Base-by-base conservation (phyloP, 768 basidiomycete species). In the Goffeauzyma gilvescens region DNA sequence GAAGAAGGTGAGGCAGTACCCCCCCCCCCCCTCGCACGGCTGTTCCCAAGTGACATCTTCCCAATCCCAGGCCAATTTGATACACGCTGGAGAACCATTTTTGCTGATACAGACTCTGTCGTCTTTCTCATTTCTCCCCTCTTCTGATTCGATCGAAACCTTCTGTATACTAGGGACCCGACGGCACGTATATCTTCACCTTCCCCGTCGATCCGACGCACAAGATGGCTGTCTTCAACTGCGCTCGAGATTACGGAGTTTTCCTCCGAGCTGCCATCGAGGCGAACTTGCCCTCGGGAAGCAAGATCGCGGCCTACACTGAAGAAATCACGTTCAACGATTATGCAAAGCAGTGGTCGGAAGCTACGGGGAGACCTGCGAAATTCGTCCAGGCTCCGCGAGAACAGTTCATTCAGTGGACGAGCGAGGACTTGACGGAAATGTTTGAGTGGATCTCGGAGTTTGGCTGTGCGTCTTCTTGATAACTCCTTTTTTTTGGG, bases 191-290 rank as follows among this genome's bases (percentile, higher is more conserved):
- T 41, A 31, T 50, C 44, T 31, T 58, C 31, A 34, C 50, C 21
- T 20, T 49, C 6, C 52, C 54, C 12, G 20, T 45, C 41, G 26
- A 44, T 6, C 34, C 38, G 0, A 39, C 38, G 23, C 12, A 44
- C 5, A 38, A 49, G 23, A n/a, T 55, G 26, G 42, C 55, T 30
- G 7, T 54, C 1, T 32, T 56, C 23, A 45, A 55, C 44, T 38
- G 31, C 24, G 37, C 17, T 18, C 20, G 17, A 14, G 57, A 58
- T 33, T 54, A 53, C 27, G 57, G 57, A 21, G 50, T 50, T 18
- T 58, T 46, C 48, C 49, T 58, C 45, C 33, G 39, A 30, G 49
- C 38, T 4, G 42, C 47, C 28, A 30, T 49, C 42, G 47, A 49
- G 32, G 31, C 37, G n/a, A 38, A 20, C 1, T n/a, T n/a, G n/a